Evolutionary conservation across 768 basidiomycete genomes (phyloP).

Genomic region (Phlegmacium glaucopus): DNA sequence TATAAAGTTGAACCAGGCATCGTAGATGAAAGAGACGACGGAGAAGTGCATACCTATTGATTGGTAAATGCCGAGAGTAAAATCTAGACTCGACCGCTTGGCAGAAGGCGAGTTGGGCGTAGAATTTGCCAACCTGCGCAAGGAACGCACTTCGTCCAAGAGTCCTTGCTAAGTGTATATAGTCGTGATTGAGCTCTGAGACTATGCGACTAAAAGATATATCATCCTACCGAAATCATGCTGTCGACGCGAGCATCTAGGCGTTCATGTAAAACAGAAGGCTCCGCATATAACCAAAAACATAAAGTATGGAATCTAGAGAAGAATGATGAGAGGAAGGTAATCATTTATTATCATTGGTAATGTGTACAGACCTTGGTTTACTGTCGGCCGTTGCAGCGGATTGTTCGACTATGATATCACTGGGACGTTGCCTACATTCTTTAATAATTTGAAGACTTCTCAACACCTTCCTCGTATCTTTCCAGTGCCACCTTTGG

Average conservation of each 20-base stretch:
- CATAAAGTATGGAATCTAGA: slow-evolving; percentile 73
- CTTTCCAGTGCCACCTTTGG: slow-evolving; percentile 93
- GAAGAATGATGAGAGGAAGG: neutral
- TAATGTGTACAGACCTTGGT: slow-evolving; percentile 50
- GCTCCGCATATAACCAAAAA: slow-evolving; percentile 87
- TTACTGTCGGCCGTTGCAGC: slow-evolving; percentile 25
- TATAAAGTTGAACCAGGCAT: neutral
- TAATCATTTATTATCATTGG: too few species aligned
- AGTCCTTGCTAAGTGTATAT: slow-evolving; percentile 59
- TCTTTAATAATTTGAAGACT: slow-evolving; percentile 77
- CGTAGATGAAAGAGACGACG: neutral
- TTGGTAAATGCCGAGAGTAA: slow-evolving; percentile 88
- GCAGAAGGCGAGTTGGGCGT: neutral
- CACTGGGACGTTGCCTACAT: slow-evolving; percentile 59
- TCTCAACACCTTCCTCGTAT: slow-evolving; percentile 85
- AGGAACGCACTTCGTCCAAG: slow-evolving; percentile 67
- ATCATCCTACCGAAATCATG: slow-evolving; percentile 72
- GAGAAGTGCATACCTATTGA: slow-evolving; percentile 65
- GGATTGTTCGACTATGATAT: slow-evolving; percentile 65
- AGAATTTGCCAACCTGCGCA: slow-evolving; percentile 23
- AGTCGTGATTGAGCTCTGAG: neutral
- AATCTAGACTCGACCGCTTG: slow-evolving; percentile 38
- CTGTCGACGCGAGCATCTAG: slow-evolving; percentile 80
- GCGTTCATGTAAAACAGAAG: slow-evolving; percentile 56
- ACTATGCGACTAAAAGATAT: neutral